These are phyloP conservation scores for Trametes sp. DNA, from an alignment of 1,284 basidiomycete genomes.

Conservation along the genomic window DNA sequence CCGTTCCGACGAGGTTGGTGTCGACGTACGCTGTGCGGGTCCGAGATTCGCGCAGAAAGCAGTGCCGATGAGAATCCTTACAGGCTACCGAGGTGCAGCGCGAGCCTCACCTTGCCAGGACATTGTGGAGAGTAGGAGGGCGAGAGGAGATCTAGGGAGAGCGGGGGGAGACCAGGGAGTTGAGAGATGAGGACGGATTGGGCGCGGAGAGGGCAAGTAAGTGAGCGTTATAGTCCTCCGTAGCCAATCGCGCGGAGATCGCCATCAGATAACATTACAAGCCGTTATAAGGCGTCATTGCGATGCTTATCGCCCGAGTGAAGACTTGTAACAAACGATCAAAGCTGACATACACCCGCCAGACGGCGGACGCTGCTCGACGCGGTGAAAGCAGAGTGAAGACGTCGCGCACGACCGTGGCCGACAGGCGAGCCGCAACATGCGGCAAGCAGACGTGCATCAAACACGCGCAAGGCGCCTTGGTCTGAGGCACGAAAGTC, in stretches of 20 bases:
- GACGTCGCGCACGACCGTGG: too few relatives aligned
- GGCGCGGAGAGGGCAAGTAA: slow-evolving; percentile 18
- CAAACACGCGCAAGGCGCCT: not conserved
- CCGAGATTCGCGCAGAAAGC: not conserved
- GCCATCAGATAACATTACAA: slow-evolving; percentile 39
- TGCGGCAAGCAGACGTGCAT: not conserved
- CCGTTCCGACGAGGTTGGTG: slow-evolving; percentile 81
- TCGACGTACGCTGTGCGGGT: slow-evolving; percentile 82
- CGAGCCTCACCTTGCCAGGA: slow-evolving; percentile 47
- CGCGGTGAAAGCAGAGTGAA: slow-evolving; percentile 2
- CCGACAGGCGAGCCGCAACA: not conserved
- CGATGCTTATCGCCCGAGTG: slow-evolving; percentile 1
- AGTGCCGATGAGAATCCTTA: slow-evolving; percentile 2
- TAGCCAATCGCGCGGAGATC: slow-evolving; percentile 35
- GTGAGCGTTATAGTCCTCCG: slow-evolving; percentile 14
- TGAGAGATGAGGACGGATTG: slow-evolving; percentile 22
- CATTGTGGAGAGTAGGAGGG: slow-evolving; percentile 35
- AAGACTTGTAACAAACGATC: not conserved
- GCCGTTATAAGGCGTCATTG: slow-evolving; percentile 8
- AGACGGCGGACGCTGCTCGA: not conserved
- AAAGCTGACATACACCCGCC: not conserved
- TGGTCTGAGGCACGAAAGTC: not conserved
- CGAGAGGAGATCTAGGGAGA: slow-evolving; percentile 3
- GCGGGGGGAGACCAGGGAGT: slow-evolving; percentile 9
- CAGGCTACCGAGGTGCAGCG: not conserved